Evolutionary conservation across 257 asterid species (phyloP).

Genomic region (Eustoma russellianum): DNA sequence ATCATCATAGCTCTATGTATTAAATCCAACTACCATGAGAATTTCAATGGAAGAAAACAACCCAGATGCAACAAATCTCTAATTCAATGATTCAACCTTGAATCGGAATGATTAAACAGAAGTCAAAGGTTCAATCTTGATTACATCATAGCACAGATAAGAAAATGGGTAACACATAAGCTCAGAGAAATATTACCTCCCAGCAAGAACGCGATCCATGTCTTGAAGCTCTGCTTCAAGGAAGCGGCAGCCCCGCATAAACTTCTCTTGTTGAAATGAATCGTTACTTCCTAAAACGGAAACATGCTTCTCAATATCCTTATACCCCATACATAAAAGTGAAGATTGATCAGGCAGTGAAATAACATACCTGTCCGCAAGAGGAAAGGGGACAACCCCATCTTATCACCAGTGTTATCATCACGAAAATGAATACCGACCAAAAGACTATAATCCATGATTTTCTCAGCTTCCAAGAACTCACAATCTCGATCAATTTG

Average conservation of each 20-base stretch:
- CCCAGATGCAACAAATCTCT: conserved; percentile 15
- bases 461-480: conserved; percentile 73
- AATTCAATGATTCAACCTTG: too few relatives aligned
- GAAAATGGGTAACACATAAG: not conserved
- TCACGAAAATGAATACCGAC: conserved; percentile 97
- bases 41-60: conserved; percentile 14
- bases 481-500: conserved; percentile 87
- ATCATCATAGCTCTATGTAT: not conserved
- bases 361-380: conserved; percentile 54
- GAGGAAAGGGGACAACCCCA: conserved; percentile 83
- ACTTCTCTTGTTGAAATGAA: conserved; percentile 71
- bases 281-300: conserved; percentile 53
- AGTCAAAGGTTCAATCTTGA: conserved; percentile 3
- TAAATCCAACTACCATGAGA: too few relatives aligned
- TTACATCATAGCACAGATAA: not conserved
- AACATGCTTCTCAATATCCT: conserved; percentile 14
- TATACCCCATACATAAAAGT: not conserved
- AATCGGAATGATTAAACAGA: not conserved
- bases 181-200: conserved; percentile 39
- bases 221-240: conserved; percentile 97
- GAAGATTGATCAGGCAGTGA: not conserved
- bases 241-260: conserved; percentile 90
- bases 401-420: conserved; percentile 70
- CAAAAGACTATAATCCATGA: conserved; percentile 93
- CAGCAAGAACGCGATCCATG: conserved; percentile 73